phyloP scores from a whole-genome alignment of 2,329 filamentous ascomycete genomes.

The Dissoconium aciculare region DNA sequence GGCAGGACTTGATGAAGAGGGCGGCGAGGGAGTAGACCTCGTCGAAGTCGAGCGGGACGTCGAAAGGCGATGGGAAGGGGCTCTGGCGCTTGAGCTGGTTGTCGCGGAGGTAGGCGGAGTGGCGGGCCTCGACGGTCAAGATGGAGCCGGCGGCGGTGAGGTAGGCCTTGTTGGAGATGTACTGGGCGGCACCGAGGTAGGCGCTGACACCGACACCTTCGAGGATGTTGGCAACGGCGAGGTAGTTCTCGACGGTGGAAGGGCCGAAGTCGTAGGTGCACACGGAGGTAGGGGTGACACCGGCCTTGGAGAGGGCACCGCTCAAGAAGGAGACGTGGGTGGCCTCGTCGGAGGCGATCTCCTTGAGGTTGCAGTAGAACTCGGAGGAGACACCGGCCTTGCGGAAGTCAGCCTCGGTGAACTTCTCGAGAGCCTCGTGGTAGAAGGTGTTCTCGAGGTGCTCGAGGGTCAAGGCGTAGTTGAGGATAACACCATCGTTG shows the following conservation, averaged over 20 bases:
- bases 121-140: slow-evolving; percentile 49
- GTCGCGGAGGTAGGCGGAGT: slow-evolving; percentile 42
- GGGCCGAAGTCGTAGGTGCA: slow-evolving; percentile 42
- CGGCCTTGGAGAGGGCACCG: slow-evolving; percentile 26
- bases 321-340: slow-evolving; percentile 44
- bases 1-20: slow-evolving; percentile 45
- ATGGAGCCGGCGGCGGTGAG: slow-evolving; percentile 48
- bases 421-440: slow-evolving; percentile 43
- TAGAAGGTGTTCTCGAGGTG: slow-evolving; percentile 48
- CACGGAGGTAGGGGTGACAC: slow-evolving; percentile 36
- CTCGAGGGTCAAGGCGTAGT: slow-evolving; percentile 32
- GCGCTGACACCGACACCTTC: slow-evolving; percentile 44
- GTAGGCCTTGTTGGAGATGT: slow-evolving; percentile 43
- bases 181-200: slow-evolving; percentile 47
- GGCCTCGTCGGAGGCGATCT: slow-evolving; percentile 42
- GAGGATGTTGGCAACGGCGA: slow-evolving; percentile 38
- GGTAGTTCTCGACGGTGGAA: slow-evolving; percentile 29
- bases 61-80: slow-evolving; percentile 41
- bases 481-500: slow-evolving; percentile 21
- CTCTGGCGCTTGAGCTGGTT: slow-evolving; percentile 25
- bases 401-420: slow-evolving; percentile 38
- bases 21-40: slow-evolving; percentile 49
- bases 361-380: slow-evolving; percentile 44
- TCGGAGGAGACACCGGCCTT: slow-evolving; percentile 34
- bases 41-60: slow-evolving; percentile 43